Percentiles rank a stretch among this genome's conserved stretches.
These are phyloP conservation scores for Babesia ovis DNA, from an alignment of 169 alveolate species.

Conservation along the genomic window DNA sequence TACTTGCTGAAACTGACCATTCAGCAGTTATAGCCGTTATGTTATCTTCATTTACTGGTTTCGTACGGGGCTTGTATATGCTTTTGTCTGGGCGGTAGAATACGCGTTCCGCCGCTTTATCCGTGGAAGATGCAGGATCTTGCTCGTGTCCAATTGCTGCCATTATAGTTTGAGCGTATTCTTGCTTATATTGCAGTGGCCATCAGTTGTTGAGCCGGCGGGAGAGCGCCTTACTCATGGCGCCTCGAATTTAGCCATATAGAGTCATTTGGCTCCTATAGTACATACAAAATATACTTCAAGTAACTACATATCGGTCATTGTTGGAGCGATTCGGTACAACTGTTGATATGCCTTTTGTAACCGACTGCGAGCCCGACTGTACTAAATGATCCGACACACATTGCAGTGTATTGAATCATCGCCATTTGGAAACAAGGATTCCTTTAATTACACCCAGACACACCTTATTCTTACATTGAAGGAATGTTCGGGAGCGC, in stretches of 20 bases:
- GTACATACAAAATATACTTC: no score
- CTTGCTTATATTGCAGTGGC: no score
- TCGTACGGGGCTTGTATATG: constrained; percentile 7
- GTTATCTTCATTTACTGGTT: neutral
- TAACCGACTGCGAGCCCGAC: neutral
- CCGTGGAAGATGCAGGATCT: neutral
- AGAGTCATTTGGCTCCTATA: no score
- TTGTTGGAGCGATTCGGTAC: no score
- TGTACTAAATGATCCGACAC: neutral
- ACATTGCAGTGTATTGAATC: neutral
- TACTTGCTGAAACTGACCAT: constrained; percentile 38
- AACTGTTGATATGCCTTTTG: no score
- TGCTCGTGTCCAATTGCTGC: no score
- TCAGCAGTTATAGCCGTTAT: constrained; percentile 12
- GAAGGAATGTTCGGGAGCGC: constrained; percentile 52
- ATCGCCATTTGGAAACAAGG: neutral
- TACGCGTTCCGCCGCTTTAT: neutral
- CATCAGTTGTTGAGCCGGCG: no score
- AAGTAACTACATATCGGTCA: no score
- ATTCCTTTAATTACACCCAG: neutral
- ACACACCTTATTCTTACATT: neutral
- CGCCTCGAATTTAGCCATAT: no score
- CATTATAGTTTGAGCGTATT: no score
- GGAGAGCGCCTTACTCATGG: no score
- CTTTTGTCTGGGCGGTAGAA: constrained; percentile 40